Evolutionary conservation across 1,284 basidiomycete species (phyloP).

Genomic region (Malassezia dermatis): DNA sequence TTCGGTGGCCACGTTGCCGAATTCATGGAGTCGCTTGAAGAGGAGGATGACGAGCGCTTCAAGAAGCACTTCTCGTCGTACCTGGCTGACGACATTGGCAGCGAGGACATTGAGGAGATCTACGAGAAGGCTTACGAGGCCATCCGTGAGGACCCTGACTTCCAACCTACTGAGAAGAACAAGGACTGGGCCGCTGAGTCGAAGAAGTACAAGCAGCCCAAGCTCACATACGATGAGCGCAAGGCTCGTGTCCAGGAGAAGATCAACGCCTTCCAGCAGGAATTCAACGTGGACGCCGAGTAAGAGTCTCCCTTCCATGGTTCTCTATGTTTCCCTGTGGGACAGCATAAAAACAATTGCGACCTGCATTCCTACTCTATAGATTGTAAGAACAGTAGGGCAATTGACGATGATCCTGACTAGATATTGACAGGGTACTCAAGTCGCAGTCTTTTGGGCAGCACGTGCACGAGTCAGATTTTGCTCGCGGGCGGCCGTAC

Average conservation of each 20-base stretch:
- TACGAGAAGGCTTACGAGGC: slow-evolving; percentile 68
- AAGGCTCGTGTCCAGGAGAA: slow-evolving; percentile 42
- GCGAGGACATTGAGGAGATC: slow-evolving; percentile 95
- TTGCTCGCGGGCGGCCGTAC: background rate
- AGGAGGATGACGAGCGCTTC: slow-evolving; percentile 99
- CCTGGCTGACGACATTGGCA: slow-evolving; percentile 87
- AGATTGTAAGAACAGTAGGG: slow-evolving; percentile 3
- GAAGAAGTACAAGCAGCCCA: slow-evolving; percentile 62
- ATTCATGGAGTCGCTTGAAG: slow-evolving; percentile 98
- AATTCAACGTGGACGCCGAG: slow-evolving; percentile 12
- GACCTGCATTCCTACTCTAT: background rate
- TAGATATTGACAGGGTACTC: background rate
- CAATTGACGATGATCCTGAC: slow-evolving; percentile 10
- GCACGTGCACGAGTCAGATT: background rate
- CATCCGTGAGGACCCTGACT: slow-evolving; percentile 86
- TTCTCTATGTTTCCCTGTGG: background rate
- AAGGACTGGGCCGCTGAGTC: slow-evolving; percentile 85
- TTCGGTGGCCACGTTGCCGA: slow-evolving; percentile 95
- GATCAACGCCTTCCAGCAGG: slow-evolving; percentile 37
- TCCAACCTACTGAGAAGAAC: slow-evolving; percentile 81
- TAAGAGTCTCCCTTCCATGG: background rate
- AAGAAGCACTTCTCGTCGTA: slow-evolving; percentile 96
- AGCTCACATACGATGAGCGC: slow-evolving; percentile 64
- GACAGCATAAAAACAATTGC: slow-evolving; percentile 3
- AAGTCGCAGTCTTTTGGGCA: background rate